Evolutionary conservation across 176 grass and related monocot genomes (phyloP).

Genomic region (Oryza glaberrima): DNA sequence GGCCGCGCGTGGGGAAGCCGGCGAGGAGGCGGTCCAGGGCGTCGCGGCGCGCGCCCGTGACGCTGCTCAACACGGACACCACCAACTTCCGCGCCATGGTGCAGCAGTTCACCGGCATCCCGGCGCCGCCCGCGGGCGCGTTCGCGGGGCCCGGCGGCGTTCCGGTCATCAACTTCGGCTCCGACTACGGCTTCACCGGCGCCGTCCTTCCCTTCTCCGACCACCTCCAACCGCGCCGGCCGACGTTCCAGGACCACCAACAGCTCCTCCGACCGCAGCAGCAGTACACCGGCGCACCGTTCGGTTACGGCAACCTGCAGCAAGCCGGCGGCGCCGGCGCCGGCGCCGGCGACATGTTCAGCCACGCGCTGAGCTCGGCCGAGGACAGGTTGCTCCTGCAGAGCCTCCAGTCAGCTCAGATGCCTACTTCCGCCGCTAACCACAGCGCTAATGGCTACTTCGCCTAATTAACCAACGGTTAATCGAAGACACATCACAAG

Average conservation of each 20-base stretch:
- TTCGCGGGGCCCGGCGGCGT: not conserved
- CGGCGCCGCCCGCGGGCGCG: conserved; percentile 35
- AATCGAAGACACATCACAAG: not conserved
- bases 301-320: conserved; percentile 23
- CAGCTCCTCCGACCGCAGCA: conserved; percentile 24
- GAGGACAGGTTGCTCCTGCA: conserved; percentile 63
- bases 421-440: conserved; percentile 48
- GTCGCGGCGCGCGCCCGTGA: conserved; percentile 77
- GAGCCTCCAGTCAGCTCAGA: conserved; percentile 51
- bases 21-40: conserved; percentile 57
- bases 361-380: conserved; percentile 5
- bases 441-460: conserved; percentile 51
- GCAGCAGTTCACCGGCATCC: conserved; percentile 91
- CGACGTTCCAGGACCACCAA: conserved; percentile 48
- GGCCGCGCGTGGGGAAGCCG: conserved; percentile 58
- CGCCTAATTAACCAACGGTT: conserved; percentile 17
- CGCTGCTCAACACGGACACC: conserved; percentile 93
- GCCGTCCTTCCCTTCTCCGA: conserved; percentile 50
- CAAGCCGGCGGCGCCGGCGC: not conserved
- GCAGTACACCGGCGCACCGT: conserved; percentile 38
- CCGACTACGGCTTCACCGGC: conserved; percentile 37
- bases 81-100: conserved; percentile 89
- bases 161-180: conserved; percentile 51
- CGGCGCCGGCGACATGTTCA: conserved; percentile 29
- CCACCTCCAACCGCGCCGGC: conserved; percentile 26